phyloP scores from a whole-genome alignment of 495 filamentous ascomycete species.

The Penicillium ucsense region DNA sequence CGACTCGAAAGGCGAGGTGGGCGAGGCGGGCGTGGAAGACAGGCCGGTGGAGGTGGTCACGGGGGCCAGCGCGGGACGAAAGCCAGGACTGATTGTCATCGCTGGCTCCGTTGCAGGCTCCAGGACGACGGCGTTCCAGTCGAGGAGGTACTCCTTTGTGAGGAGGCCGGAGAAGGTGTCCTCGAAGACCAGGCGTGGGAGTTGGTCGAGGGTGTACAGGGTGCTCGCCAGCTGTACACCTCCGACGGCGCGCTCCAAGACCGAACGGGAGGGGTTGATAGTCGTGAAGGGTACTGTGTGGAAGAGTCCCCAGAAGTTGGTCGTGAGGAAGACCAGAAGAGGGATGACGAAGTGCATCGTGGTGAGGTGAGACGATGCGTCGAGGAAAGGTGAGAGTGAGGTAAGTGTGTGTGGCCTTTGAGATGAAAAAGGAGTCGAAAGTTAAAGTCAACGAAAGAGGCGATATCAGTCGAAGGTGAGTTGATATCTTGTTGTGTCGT shows the following conservation, averaged over 20 bases:
- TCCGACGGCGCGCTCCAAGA: slow-evolving; percentile 7
- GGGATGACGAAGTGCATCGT: slow-evolving; percentile 5
- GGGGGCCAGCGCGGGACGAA: background rate
- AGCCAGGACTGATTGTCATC: background rate
- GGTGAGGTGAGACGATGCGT: background rate
- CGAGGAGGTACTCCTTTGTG: background rate
- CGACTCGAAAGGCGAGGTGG: background rate
- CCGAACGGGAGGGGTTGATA: slow-evolving; percentile 3
- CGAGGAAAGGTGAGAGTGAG: background rate
- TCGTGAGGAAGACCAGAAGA: slow-evolving; percentile 2
- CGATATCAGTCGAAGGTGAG: background rate
- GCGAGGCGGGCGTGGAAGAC: background rate
- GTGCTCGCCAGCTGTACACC: slow-evolving; percentile 9
- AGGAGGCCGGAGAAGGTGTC: background rate
- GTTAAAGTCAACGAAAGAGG: background rate
- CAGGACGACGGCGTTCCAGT: background rate
- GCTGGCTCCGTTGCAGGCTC: background rate
- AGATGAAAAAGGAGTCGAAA: background rate
- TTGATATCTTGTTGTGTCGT: no score
- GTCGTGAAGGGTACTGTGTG: slow-evolving; percentile 8
- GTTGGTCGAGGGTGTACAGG: slow-evolving; percentile 3
- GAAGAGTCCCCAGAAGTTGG: slow-evolving; percentile 11
- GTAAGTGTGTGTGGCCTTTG: background rate
- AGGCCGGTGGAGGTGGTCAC: background rate
- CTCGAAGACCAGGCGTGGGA: background rate